These are phyloP conservation scores for Acanthamoeba divionensis DNA, from an alignment of 208 protist species.

Conservation along the genomic window DNA sequence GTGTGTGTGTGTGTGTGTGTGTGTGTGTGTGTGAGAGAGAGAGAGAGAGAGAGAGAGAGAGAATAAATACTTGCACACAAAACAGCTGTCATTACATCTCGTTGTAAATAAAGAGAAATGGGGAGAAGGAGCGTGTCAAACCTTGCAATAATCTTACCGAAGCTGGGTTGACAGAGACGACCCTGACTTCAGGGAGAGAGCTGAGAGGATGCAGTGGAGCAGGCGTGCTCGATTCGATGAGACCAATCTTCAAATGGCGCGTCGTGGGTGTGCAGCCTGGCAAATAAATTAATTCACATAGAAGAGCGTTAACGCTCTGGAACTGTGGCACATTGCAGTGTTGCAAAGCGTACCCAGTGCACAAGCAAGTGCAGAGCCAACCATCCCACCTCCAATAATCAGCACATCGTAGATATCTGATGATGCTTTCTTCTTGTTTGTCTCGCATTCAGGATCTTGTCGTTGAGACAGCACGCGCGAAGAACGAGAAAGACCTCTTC, in stretches of 20 bases:
- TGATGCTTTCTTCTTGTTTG: too few species aligned
- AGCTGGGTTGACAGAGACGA: constrained; percentile 31
- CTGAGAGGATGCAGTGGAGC: constrained; percentile 17
- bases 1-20: too few species aligned
- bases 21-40: too few species aligned
- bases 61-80: too few species aligned
- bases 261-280: not conserved
- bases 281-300: not conserved
- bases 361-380: constrained; percentile 46
- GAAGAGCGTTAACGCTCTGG: not conserved
- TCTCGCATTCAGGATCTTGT: too few species aligned
- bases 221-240: not conserved
- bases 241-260: not conserved
- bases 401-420: constrained; percentile 8
- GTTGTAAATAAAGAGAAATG: too few species aligned
- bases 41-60: too few species aligned
- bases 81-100: too few species aligned
- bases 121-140: not conserved
- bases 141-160: not conserved
- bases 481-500: too few species aligned
- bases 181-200: not conserved
- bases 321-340: too few species aligned
- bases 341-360: not conserved
- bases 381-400: constrained; percentile 45
- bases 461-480: too few species aligned